These are phyloP conservation scores for Panicum virgatum DNA, from an alignment of 202 grass and related monocot species.

Conservation along the genomic window DNA sequence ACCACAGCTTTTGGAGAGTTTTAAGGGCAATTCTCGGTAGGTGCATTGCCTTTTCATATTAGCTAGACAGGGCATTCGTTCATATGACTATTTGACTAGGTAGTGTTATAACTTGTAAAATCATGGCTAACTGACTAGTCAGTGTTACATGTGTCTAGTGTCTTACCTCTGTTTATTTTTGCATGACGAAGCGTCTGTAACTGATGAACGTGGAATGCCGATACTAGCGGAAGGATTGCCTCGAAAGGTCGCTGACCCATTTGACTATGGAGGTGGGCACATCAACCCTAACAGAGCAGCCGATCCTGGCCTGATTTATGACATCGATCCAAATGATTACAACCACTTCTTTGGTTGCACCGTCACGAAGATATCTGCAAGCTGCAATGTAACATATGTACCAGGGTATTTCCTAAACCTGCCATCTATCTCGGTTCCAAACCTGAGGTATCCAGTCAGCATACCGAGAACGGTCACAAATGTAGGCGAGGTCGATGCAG, in stretches of 20 bases:
- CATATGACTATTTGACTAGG: too few relatives aligned
- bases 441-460: constrained; percentile 23
- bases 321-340: constrained; percentile 53
- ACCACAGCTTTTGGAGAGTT: neutral
- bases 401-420: constrained; percentile 41
- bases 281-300: constrained; percentile 46
- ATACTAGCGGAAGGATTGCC: constrained; percentile 42
- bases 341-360: constrained; percentile 45
- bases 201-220: constrained; percentile 27
- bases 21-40: neutral
- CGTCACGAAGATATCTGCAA: neutral
- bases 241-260: constrained; percentile 53
- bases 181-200: constrained; percentile 41
- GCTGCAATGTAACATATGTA: neutral
- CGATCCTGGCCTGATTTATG: constrained; percentile 61
- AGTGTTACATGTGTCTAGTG: neutral
- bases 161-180: neutral
- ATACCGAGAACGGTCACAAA: constrained; percentile 42
- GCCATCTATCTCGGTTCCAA: constrained; percentile 45
- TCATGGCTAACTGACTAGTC: too few relatives aligned
- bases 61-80: too few relatives aligned
- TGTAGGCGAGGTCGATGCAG: constrained; percentile 29
- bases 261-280: constrained; percentile 64
- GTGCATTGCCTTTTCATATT: too few relatives aligned
- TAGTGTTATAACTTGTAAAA: too few relatives aligned